Percentiles rank a stretch among this genome's conserved stretches.
phyloP scores from a whole-genome alignment of 2,329 filamentous ascomycete species.

The Monosporascus sp. region DNA sequence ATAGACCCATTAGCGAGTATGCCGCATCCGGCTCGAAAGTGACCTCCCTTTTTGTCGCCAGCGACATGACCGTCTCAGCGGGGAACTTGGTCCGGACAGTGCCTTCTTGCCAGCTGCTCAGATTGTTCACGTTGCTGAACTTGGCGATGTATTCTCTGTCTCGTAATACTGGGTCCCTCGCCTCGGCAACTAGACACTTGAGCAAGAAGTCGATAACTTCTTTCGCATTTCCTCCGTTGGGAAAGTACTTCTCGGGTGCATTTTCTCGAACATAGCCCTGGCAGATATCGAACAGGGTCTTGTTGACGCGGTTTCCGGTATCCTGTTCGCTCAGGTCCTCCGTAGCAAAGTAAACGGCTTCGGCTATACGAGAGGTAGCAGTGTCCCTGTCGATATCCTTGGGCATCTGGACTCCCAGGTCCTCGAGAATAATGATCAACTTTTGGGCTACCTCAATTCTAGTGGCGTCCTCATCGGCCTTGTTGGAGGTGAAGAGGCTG shows the following conservation, averaged over 20 bases:
- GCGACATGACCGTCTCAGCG: constrained; percentile 20
- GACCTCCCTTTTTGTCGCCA: constrained; percentile 19
- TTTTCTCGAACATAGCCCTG: neutral
- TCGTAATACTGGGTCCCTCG: constrained; percentile 11
- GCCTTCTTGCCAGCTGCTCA: constrained; percentile 17
- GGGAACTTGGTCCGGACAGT: constrained; percentile 17
- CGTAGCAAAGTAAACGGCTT: constrained; percentile 14
- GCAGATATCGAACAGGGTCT: constrained; percentile 8
- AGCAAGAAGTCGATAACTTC: constrained; percentile 20
- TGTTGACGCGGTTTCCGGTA: too few species aligned
- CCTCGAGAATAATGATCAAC: constrained; percentile 17
- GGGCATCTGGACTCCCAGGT: constrained; percentile 17
- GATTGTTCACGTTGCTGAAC: constrained; percentile 19
- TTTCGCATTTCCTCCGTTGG: constrained; percentile 9
- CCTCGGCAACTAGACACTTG: constrained; percentile 16
- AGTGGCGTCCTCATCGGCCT: neutral
- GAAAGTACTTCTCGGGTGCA: constrained; percentile 3
- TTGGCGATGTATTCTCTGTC: constrained; percentile 19
- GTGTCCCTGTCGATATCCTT: constrained; percentile 16
- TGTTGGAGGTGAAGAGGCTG: too few species aligned
- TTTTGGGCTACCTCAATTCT: constrained; percentile 10
- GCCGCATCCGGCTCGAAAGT: constrained; percentile 24
- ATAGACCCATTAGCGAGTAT: constrained; percentile 29
- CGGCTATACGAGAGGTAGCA: constrained; percentile 15
- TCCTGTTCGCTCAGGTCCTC: too few species aligned